A percentile compares a stretch with the other conserved stretches of the same genome.
phyloP scores from a whole-genome alignment of 2,329 filamentous ascomycete species.

The Exserohilum turcica region DNA sequence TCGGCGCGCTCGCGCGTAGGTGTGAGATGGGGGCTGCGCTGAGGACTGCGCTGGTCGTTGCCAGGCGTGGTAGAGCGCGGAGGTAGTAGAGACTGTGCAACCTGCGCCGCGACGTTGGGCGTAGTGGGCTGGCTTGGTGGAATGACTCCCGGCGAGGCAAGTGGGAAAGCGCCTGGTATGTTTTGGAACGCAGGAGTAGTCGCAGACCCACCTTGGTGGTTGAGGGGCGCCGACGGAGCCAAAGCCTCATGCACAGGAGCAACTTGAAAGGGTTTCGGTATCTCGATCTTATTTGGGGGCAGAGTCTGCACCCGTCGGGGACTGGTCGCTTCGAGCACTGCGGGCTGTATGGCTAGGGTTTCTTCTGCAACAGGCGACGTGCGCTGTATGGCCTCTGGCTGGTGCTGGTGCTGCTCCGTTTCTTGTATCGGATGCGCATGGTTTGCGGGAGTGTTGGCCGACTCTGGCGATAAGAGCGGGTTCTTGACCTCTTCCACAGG shows the following conservation, averaged over 20 bases:
- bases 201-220: conserved; percentile 25
- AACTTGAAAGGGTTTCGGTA: conserved; percentile 25
- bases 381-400: conserved; percentile 3
- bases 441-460: conserved; percentile 17
- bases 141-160: conserved; percentile 52
- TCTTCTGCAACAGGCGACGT: conserved; percentile 11
- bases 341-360: conserved; percentile 11
- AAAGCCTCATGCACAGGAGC: background rate
- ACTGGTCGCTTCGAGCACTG: conserved; percentile 12
- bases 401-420: conserved; percentile 4
- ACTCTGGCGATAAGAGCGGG: conserved; percentile 25
- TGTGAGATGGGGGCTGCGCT: conserved; percentile 32
- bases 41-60: conserved; percentile 14
- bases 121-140: conserved; percentile 49
- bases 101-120: conserved; percentile 31
- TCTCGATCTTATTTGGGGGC: conserved; percentile 32
- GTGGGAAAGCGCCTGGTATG: conserved; percentile 66
- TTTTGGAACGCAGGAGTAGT: conserved; percentile 34
- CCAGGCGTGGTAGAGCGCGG: conserved; percentile 21
- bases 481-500: conserved; percentile 39
- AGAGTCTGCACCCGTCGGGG: conserved; percentile 29
- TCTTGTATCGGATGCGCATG: conserved; percentile 15
- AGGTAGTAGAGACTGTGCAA: conserved; percentile 27
- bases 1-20: conserved; percentile 42
- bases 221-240: conserved; percentile 12